phyloP scores from a whole-genome alignment of 495 filamentous ascomycete species.

The Aspergillus heteromorphus region DNA sequence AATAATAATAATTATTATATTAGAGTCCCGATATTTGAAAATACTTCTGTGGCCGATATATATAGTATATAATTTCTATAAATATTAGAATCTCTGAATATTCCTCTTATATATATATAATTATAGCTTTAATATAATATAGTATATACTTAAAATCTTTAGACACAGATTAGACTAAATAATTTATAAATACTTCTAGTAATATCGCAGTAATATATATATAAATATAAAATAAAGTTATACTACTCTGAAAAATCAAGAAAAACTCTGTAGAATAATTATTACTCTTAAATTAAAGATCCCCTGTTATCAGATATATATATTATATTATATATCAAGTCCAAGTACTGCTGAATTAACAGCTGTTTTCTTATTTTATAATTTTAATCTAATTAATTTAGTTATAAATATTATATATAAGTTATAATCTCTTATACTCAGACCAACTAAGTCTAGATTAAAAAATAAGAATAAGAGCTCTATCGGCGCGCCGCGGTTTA shows the following conservation, averaged over 20 bases:
- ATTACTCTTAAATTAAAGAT: not conserved
- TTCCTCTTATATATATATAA: slow-evolving; percentile 26
- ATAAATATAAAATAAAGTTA: no score
- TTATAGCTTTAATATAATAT: no score
- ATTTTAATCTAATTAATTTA: not conserved
- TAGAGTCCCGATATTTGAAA: slow-evolving; percentile 25
- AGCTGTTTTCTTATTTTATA: not conserved
- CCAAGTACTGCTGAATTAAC: not conserved
- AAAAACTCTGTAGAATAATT: not conserved
- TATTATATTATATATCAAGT: not conserved
- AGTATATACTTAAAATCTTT: no score
- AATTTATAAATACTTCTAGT: no score
- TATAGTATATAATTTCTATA: slow-evolving; percentile 31
- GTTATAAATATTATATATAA: not conserved
- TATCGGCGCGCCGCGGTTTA: no score
- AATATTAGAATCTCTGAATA: slow-evolving; percentile 25
- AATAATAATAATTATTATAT: slow-evolving; percentile 34
- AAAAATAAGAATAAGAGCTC: no score
- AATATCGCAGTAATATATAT: no score
- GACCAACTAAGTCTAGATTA: not conserved
- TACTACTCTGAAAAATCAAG: not conserved
- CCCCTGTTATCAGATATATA: not conserved
- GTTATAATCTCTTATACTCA: not conserved
- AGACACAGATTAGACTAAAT: no score
- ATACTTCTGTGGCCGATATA: slow-evolving; percentile 15